A percentile compares a stretch with the other conserved stretches of the same genome.
Evolutionary conservation across 2,329 filamentous ascomycete species (phyloP).

Genomic region (Penicillium sp.): DNA sequence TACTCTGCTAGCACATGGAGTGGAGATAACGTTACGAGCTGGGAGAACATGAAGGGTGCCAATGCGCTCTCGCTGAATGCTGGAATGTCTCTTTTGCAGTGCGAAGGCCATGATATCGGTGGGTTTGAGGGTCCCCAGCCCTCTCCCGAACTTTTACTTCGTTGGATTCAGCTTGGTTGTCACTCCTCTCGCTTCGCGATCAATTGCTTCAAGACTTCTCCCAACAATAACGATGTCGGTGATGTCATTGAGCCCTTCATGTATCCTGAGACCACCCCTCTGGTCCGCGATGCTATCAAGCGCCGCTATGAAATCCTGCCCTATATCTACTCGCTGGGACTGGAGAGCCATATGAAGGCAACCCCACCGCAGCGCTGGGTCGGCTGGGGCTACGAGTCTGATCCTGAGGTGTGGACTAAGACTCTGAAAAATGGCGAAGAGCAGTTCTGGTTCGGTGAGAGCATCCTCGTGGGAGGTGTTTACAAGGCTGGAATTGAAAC

Average conservation of each 20-base stretch:
- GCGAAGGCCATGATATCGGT: constrained; percentile 74
- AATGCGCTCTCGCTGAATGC: constrained; percentile 72
- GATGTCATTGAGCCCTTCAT: constrained; percentile 80
- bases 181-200: constrained; percentile 74
- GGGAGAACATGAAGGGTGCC: constrained; percentile 72
- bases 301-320: constrained; percentile 73
- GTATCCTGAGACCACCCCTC: constrained; percentile 68
- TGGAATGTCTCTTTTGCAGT: constrained; percentile 67
- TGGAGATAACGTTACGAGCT: constrained; percentile 75
- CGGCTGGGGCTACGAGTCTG: constrained; percentile 72
- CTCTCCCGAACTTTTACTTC: constrained; percentile 69
- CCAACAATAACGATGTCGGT: constrained; percentile 67
- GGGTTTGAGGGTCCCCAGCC: constrained; percentile 74
- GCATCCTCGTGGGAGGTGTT: constrained; percentile 68
- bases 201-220: constrained; percentile 76
- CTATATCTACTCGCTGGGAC: constrained; percentile 69
- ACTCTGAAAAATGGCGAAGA: constrained; percentile 66
- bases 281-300: constrained; percentile 68
- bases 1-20: constrained; percentile 76
- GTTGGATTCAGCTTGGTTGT: constrained; percentile 74
- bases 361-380: constrained; percentile 72
- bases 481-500: constrained; percentile 62
- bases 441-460: constrained; percentile 74
- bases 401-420: constrained; percentile 68
- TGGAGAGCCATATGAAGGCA: constrained; percentile 65